Evolutionary conservation across 2,329 filamentous ascomycete genomes (phyloP).

Genomic region (Trichoderma semiorbis): DNA sequence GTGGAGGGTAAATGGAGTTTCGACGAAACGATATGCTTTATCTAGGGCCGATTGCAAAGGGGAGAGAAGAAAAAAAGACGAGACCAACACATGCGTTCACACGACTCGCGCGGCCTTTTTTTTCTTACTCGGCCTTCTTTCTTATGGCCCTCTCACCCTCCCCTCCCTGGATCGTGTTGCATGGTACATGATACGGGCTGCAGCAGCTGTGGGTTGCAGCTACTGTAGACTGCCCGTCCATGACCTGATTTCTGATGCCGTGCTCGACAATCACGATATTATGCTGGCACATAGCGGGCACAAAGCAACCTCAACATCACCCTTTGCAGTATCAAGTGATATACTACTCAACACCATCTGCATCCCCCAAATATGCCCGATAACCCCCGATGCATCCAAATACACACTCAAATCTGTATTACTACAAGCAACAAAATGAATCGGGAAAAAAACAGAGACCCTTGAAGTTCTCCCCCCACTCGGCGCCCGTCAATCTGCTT

Average conservation of each 20-base stretch:
- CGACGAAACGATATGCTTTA: background rate
- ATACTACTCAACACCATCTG: background rate
- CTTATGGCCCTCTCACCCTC: background rate
- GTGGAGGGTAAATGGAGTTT: background rate
- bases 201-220: background rate
- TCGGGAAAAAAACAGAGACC: background rate
- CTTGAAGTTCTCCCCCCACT: background rate
- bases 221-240: background rate
- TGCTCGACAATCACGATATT: background rate
- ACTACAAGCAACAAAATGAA: background rate
- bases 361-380: background rate
- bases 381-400: background rate
- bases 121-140: background rate
- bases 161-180: background rate
- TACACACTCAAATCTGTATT: background rate
- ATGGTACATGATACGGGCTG: background rate
- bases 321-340: background rate
- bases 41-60: conserved; percentile 1
- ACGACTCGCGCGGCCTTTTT: background rate
- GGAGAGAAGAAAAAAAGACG: background rate
- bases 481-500: background rate
- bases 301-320: background rate
- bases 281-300: background rate
- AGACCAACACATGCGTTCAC: background rate
- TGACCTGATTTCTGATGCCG: conserved; percentile 7